These are phyloP conservation scores for Prunus campanulata DNA, from an alignment of 306 rosid genomes.

Conservation along the genomic window DNA sequence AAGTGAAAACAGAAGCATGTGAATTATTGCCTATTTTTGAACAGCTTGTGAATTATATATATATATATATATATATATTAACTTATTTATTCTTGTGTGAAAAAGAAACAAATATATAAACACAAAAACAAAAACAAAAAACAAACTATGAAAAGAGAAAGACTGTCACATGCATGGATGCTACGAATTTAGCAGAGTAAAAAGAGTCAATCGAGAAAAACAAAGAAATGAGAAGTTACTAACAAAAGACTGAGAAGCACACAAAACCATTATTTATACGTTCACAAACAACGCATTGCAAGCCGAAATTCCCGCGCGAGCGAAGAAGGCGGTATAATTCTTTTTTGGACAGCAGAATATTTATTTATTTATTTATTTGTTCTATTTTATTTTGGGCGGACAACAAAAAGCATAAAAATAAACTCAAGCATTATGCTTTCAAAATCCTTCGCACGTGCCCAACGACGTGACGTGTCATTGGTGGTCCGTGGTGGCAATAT, in stretches of 20 bases:
- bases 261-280: neutral
- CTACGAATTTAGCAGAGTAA: neutral
- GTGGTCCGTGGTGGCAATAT: neutral
- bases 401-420: conserved; percentile 33
- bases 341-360: neutral
- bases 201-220: neutral
- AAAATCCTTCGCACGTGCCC: conserved; percentile 35
- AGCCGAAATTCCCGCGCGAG: conserved; percentile 79
- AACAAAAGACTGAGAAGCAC: neutral
- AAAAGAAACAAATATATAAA: no score
- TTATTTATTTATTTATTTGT: neutral
- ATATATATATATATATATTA: no score
- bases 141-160: neutral
- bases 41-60: no score
- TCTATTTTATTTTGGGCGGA: neutral
- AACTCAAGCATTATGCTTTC: neutral
- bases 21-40: no score
- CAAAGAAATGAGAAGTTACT: neutral
- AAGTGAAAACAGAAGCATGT: no score
- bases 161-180: neutral
- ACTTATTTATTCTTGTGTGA: no score
- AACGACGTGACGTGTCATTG: conserved; percentile 35
- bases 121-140: no score
- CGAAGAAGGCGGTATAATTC: conserved; percentile 31
- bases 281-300: conserved; percentile 27